Conservation (phyloP, 371 early-diverging fungal species). For the Smittium culicis region DNA sequence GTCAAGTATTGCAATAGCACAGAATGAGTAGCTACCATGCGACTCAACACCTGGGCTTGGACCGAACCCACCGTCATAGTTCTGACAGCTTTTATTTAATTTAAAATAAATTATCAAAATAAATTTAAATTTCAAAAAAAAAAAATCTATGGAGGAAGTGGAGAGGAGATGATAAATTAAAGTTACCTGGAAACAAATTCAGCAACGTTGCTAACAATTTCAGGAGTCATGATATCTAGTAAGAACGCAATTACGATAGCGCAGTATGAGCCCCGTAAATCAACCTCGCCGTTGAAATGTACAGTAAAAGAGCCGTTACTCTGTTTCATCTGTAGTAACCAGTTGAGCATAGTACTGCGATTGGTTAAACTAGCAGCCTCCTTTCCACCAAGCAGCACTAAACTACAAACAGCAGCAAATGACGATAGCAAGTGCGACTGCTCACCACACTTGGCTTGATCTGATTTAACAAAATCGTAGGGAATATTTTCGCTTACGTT, state of each 20-base stretch:
- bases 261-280: conserved; percentile 86
- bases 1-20: conserved; percentile 80
- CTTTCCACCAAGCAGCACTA: conserved; percentile 22
- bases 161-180: conserved; percentile 4
- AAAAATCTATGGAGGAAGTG: too few species aligned
- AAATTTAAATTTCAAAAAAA: too few species aligned
- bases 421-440: conserved; percentile 42
- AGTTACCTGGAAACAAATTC: conserved; percentile 46
- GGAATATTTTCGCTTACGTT: background rate
- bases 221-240: conserved; percentile 61
- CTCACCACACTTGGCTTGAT: background rate
- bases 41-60: conserved; percentile 81
- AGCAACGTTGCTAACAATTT: conserved; percentile 49
- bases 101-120: too few species aligned
- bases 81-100: conserved; percentile 74
- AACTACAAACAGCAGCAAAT: conserved; percentile 39
- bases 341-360: conserved; percentile 40
- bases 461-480: too few species aligned
- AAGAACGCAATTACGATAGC: conserved; percentile 66
- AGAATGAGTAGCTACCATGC: conserved; percentile 94
- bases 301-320: conserved; percentile 80
- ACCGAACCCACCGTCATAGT: conserved; percentile 92
- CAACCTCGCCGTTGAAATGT: conserved; percentile 86
- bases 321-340: conserved; percentile 69
- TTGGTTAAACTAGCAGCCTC: conserved; percentile 19